These are phyloP conservation scores for Paraphaeosphaeria sporulosa DNA, from an alignment of 2,329 filamentous ascomycete species.

Conservation along the genomic window DNA sequence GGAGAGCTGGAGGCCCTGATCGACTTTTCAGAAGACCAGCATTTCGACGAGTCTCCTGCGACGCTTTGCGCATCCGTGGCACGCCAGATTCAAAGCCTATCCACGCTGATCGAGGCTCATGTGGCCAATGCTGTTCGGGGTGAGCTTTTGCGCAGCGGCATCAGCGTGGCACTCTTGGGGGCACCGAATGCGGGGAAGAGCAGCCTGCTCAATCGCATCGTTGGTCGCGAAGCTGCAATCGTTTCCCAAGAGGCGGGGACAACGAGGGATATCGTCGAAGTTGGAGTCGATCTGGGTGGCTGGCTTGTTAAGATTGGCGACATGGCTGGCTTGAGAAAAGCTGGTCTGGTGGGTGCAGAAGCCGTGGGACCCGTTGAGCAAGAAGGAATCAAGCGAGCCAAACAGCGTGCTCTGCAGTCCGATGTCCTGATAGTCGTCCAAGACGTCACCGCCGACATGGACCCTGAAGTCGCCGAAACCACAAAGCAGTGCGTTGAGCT, in stretches of 20 bases:
- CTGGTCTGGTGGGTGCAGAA: constrained; percentile 36
- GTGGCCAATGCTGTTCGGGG: constrained; percentile 80
- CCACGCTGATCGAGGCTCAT: constrained; percentile 71
- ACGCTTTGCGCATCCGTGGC: constrained; percentile 76
- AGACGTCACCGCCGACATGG: constrained; percentile 72
- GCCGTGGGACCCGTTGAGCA: constrained; percentile 78
- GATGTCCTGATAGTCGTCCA: constrained; percentile 82
- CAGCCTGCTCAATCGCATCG: constrained; percentile 87
- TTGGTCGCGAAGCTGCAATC: constrained; percentile 92
- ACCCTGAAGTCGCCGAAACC: constrained; percentile 65
- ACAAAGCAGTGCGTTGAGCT: constrained; percentile 58
- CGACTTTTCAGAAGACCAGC: constrained; percentile 96
- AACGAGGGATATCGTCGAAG: constrained; percentile 92
- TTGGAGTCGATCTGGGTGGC: constrained; percentile 85
- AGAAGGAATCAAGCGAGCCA: constrained; percentile 90
- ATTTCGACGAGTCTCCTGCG: constrained; percentile 87
- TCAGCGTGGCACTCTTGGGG: constrained; percentile 84
- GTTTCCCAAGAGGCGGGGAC: constrained; percentile 93
- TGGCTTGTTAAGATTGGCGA: constrained; percentile 95
- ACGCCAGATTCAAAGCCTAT: constrained; percentile 67
- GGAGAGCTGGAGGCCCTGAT: constrained; percentile 95
- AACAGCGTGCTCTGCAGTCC: constrained; percentile 79
- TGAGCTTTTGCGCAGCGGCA: constrained; percentile 84
- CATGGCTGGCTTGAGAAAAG: constrained; percentile 82
- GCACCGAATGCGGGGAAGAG: constrained; percentile 96